Base-by-base conservation (phyloP, 129 eudicot genomes). In the Calendula officinalis region DNA sequence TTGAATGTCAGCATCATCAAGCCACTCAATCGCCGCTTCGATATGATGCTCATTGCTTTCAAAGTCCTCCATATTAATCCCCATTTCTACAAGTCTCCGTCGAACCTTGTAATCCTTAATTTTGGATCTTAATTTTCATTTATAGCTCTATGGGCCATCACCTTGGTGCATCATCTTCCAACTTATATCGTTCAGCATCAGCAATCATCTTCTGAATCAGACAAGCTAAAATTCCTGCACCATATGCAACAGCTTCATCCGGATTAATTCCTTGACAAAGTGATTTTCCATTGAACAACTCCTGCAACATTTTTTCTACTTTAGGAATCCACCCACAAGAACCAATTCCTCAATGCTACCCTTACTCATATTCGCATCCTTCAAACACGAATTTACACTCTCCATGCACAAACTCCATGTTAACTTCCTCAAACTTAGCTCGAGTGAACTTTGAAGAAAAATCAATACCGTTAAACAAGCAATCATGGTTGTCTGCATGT, bases 101-200 rank as follows among this genome's bases (percentile, higher is more conserved):
- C 45, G 67, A 22, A 56, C 49, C 35, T 39, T 37, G 37, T 36
- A 45, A 8, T 44, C 60, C 36, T 64, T 73, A n/a, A 73, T 42
- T 3, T 35, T 73, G 60, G 59, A 53, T 36, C 72, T 73, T 52
- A 65, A 17, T 8, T 46, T 73, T 62, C 16, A 8, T 8, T 16
- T 43, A 62, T 4, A 14, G 44, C 53, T 39, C 3, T 15, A 42
- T 63, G 69, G 13, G 70, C 70, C 64, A 6, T 22, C 10, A 8
- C 64, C 55, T 51, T 72, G 57, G 70, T 30, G 35, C 70, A 43
- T 72, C 77, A 62, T 72, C 77, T 40, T 72, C 77, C 7, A 16
- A 2, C 49, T 72, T 72, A 12, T 62, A 72, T 3, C 40, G 69
- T 43, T 72, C 70, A 15, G 77, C 77, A 41, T 72, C 71, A 44